phyloP scores from a whole-genome alignment of 441 rosid genomes.

The Kokia cookei region DNA sequence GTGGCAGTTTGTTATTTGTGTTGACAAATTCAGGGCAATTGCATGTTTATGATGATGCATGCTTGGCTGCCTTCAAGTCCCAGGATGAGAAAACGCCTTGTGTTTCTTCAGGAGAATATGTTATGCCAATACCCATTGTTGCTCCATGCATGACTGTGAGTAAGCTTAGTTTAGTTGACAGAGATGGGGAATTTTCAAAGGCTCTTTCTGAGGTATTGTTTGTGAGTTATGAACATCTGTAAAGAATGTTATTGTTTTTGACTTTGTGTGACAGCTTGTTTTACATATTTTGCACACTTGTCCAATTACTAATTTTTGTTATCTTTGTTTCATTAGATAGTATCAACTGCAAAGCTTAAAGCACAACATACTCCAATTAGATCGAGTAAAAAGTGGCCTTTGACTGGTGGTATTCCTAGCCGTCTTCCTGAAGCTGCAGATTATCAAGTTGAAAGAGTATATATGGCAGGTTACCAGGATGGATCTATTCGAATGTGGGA shows the following conservation, averaged over 20 bases:
- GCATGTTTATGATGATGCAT: conserved; percentile 45
- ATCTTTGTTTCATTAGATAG: conserved; percentile 31
- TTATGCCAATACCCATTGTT: conserved; percentile 35
- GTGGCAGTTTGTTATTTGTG: conserved; percentile 32
- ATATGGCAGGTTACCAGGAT: conserved; percentile 59
- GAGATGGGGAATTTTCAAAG: conserved; percentile 33
- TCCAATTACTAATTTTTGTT: neutral
- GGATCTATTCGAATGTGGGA: conserved; percentile 68
- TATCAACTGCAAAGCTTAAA: conserved; percentile 47
- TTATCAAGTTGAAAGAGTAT: conserved; percentile 48
- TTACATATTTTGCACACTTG: neutral
- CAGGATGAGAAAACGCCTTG: conserved; percentile 29
- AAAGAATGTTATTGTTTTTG: neutral
- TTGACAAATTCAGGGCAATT: conserved; percentile 54
- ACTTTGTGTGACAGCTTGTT: neutral
- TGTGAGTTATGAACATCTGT: neutral
- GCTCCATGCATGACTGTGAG: conserved; percentile 49
- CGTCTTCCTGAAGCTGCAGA: conserved; percentile 30
- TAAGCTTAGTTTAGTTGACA: conserved; percentile 31
- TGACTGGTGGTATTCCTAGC: conserved; percentile 59
- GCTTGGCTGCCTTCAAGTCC: conserved; percentile 38
- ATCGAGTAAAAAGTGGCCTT: conserved; percentile 46
- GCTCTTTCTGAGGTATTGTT: conserved; percentile 49
- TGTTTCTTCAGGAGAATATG: conserved; percentile 45
- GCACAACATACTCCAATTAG: conserved; percentile 27